These are phyloP conservation scores for Pyropia haitanensis DNA, from an alignment of 23 red algal genomes.

Conservation along the genomic window DNA sequence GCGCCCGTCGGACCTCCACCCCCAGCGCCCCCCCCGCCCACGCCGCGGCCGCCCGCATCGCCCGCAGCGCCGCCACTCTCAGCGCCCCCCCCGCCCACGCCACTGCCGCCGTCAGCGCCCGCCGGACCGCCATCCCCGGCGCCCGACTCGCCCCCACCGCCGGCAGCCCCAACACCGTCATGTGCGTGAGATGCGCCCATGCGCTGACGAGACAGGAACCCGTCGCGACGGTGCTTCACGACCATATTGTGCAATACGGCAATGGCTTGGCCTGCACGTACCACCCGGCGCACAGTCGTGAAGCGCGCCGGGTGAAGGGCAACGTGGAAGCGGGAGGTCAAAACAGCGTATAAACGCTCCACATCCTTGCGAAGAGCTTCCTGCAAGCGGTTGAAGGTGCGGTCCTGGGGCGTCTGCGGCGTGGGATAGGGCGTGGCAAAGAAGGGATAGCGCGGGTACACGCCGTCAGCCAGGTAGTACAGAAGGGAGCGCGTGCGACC, in stretches of 20 bases:
- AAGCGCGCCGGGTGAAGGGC: background rate
- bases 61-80: too few relatives aligned
- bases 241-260: slow-evolving; percentile 9
- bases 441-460: slow-evolving; percentile 9
- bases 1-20: too few relatives aligned
- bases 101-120: too few relatives aligned
- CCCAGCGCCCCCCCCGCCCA: too few relatives aligned
- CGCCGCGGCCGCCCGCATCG: too few relatives aligned
- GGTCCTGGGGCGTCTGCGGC: background rate
- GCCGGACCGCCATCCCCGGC: too few relatives aligned
- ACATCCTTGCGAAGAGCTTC: slow-evolving; percentile 19
- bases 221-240: slow-evolving; percentile 1
- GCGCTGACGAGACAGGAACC: background rate
- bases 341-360: slow-evolving; percentile 13
- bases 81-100: too few relatives aligned
- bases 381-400: background rate
- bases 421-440: slow-evolving; percentile 4
- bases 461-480: slow-evolving; percentile 30
- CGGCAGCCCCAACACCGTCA: too few relatives aligned
- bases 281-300: background rate
- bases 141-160: too few relatives aligned
- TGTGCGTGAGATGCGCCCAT: too few relatives aligned
- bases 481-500: background rate
- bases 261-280: background rate
- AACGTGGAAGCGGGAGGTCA: slow-evolving; percentile 10